A percentile compares a stretch with the other conserved stretches of the same genome.
These are phyloP conservation scores for Arabidopsis lyrata DNA, from an alignment of 441 rosid genomes.

Conservation along the genomic window DNA sequence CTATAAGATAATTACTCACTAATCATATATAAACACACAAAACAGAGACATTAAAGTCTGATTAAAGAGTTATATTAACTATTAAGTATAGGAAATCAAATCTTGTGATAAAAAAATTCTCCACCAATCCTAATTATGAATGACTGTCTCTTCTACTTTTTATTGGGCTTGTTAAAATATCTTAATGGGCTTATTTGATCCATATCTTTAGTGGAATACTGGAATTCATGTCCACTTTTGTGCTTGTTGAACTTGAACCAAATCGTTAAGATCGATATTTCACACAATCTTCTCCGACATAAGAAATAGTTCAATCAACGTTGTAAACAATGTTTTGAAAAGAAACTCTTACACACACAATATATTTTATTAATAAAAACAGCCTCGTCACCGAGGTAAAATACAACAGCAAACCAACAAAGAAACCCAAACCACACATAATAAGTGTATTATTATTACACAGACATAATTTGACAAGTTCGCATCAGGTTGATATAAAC, in stretches of 20 bases:
- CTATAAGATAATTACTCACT: no score
- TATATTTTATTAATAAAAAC: conserved; percentile 29
- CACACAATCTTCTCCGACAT: background rate
- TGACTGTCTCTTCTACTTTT: background rate
- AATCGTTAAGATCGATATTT: background rate
- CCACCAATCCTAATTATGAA: no score
- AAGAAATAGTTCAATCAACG: background rate
- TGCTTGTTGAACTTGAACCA: background rate
- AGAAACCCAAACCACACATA: conserved; percentile 32
- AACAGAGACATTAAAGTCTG: no score
- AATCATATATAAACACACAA: no score
- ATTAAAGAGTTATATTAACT: no score
- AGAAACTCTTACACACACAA: conserved; percentile 21
- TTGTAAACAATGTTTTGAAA: background rate
- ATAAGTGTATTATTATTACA: conserved; percentile 34
- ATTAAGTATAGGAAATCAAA: no score
- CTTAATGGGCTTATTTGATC: background rate
- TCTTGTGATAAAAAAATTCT: no score
- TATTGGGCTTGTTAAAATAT: background rate
- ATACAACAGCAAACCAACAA: conserved; percentile 35
- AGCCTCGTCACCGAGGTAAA: conserved; percentile 29
- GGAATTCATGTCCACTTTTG: background rate
- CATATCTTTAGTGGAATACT: background rate
- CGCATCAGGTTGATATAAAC: conserved; percentile 26
- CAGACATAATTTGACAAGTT: conserved; percentile 38